Conservation (phyloP, 2,329 filamentous ascomycete genomes). For the Coniochaeta sp. region DNA sequence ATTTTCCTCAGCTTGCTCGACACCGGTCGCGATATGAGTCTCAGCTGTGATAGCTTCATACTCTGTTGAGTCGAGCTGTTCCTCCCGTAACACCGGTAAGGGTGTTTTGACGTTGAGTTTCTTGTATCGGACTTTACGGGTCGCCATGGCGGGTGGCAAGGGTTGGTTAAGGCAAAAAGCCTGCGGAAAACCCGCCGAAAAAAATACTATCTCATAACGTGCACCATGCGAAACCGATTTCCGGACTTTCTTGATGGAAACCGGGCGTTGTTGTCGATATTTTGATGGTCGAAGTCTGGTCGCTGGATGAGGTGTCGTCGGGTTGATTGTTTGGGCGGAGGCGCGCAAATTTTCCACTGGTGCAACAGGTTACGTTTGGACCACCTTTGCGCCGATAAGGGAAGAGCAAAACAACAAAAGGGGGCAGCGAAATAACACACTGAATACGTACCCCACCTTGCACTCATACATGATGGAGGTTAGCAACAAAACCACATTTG, state of each 20-base stretch:
- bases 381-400: slow-evolving; percentile 3
- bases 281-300: slow-evolving; percentile 45
- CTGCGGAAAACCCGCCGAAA: slow-evolving; percentile 55
- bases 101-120: slow-evolving; percentile 90
- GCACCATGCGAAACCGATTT: slow-evolving; percentile 44
- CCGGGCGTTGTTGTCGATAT: slow-evolving; percentile 39
- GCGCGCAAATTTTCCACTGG: slow-evolving; percentile 43
- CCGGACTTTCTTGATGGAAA: slow-evolving; percentile 48
- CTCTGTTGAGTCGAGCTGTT: slow-evolving; percentile 79
- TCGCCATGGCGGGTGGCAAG: slow-evolving; percentile 46
- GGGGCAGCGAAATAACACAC: not conserved
- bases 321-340: slow-evolving; percentile 30
- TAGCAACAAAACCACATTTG: not conserved
- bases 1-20: slow-evolving; percentile 95
- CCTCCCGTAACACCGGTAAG: slow-evolving; percentile 79
- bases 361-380: slow-evolving; percentile 8
- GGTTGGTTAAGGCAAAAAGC: slow-evolving; percentile 25
- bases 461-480: not conserved
- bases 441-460: not conserved
- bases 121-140: slow-evolving; percentile 70
- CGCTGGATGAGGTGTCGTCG: slow-evolving; percentile 49
- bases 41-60: slow-evolving; percentile 81
- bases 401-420: slow-evolving; percentile 1
- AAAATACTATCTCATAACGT: slow-evolving; percentile 56
- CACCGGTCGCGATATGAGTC: slow-evolving; percentile 87